These are phyloP conservation scores for Leccinellum luteum DNA, from an alignment of 768 basidiomycete genomes.

Conservation along the genomic window DNA sequence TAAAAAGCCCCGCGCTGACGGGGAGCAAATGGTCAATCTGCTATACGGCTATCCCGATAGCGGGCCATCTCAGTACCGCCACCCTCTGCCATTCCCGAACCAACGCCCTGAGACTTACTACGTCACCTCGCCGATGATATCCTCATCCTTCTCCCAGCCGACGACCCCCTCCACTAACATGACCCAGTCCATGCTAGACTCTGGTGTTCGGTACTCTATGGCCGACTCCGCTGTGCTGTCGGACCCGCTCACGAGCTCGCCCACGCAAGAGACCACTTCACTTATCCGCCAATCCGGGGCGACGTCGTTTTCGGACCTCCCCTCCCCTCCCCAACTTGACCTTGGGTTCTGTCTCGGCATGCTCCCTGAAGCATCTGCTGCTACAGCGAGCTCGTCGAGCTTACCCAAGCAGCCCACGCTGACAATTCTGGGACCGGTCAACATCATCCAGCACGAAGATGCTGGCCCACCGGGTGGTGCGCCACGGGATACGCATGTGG, in stretches of 20 bases:
- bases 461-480: background rate
- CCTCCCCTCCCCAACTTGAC: background rate
- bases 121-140: background rate
- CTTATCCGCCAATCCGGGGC: background rate
- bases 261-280: background rate
- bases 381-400: background rate
- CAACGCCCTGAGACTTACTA: background rate
- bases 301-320: background rate
- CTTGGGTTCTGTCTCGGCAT: background rate
- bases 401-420: background rate
- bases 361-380: background rate
- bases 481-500: background rate
- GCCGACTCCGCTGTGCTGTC: background rate
- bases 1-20: too few species aligned
- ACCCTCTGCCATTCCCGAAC: background rate
- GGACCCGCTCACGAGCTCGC: background rate
- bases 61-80: background rate
- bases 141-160: background rate
- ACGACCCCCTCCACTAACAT: too few species aligned
- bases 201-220: background rate
- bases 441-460: background rate
- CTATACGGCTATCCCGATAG: background rate
- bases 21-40: background rate
- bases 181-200: background rate
- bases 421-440: background rate